A percentile compares a stretch with the other conserved stretches of the same genome.
Conservation (phyloP, 2,329 filamentous ascomycete genomes). For the Cryphonectria naterciae region DNA sequence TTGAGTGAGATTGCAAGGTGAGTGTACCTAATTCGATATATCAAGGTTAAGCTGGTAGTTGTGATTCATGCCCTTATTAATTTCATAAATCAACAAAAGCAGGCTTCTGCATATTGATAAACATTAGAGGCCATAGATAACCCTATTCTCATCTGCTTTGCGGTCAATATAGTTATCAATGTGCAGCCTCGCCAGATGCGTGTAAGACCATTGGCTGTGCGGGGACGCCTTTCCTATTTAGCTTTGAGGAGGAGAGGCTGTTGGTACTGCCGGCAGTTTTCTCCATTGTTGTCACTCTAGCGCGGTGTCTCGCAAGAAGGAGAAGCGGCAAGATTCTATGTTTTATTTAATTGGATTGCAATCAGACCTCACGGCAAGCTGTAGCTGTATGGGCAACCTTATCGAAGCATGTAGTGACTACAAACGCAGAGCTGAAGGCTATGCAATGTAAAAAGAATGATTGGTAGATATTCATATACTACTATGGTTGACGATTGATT, state of each 20-base stretch:
- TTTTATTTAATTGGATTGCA: no score
- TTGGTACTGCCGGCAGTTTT: neutral
- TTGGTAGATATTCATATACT: neutral
- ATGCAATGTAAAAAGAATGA: neutral
- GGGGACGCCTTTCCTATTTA: neutral
- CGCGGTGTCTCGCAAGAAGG: no score
- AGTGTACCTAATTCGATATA: no score
- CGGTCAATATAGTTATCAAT: neutral
- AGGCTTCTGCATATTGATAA: no score
- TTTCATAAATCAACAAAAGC: no score
- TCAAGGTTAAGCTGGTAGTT: neutral
- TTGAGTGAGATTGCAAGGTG: no score
- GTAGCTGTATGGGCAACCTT: no score
- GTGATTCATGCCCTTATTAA: neutral
- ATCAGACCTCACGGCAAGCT: no score
- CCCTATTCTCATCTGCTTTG: neutral
- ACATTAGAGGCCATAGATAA: neutral
- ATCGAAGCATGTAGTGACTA: no score
- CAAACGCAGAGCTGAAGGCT: neutral
- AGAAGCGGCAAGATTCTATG: no score
- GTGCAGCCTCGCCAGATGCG: neutral
- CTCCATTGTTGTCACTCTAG: neutral
- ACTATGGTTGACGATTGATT: neutral
- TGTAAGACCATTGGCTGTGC: slow-evolving; percentile 26
- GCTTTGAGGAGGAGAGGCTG: slow-evolving; percentile 16